Percentiles rank a stretch among this genome's conserved stretches.
Conservation (phyloP, 345 rosid species). For the Lepidium sativum region DNA sequence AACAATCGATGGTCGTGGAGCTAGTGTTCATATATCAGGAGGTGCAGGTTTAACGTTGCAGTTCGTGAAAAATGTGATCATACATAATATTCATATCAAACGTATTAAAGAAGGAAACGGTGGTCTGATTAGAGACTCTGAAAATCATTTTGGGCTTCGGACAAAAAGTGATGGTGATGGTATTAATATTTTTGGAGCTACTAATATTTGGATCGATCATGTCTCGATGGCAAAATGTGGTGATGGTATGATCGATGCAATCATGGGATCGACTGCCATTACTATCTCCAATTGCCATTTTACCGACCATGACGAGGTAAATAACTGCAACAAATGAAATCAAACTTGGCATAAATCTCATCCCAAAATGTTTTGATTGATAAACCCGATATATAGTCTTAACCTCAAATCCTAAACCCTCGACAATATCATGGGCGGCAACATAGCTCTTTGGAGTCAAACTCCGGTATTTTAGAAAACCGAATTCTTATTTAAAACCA, state of each 20-base stretch:
- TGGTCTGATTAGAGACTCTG: conserved; percentile 60
- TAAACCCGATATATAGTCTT: too few relatives aligned
- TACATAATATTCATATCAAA: conserved; percentile 57
- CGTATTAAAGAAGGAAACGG: conserved; percentile 28
- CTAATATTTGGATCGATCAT: conserved; percentile 67
- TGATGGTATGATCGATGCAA: conserved; percentile 55
- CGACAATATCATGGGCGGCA: too few relatives aligned
- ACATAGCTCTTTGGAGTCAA: too few relatives aligned
- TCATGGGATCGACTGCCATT: conserved; percentile 51
- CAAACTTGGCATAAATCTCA: too few relatives aligned
- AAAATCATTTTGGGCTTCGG: conserved; percentile 45
- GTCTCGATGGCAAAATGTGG: conserved; percentile 47
- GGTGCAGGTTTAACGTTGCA: conserved; percentile 73
- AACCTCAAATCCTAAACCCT: too few relatives aligned
- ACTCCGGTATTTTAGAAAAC: too few relatives aligned
- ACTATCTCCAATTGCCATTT: conserved; percentile 65
- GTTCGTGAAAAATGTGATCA: conserved; percentile 53
- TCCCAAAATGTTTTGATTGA: too few relatives aligned
- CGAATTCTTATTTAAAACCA: too few relatives aligned
- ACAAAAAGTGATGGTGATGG: conserved; percentile 65
- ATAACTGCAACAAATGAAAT: too few relatives aligned
- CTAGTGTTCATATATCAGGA: conserved; percentile 38
- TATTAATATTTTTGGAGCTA: conserved; percentile 41
- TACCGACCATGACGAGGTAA: conserved; percentile 58
- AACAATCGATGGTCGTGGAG: conserved; percentile 80